These are phyloP conservation scores for Sarcodon sp. DNA, from an alignment of 768 basidiomycete genomes.

Conservation along the genomic window DNA sequence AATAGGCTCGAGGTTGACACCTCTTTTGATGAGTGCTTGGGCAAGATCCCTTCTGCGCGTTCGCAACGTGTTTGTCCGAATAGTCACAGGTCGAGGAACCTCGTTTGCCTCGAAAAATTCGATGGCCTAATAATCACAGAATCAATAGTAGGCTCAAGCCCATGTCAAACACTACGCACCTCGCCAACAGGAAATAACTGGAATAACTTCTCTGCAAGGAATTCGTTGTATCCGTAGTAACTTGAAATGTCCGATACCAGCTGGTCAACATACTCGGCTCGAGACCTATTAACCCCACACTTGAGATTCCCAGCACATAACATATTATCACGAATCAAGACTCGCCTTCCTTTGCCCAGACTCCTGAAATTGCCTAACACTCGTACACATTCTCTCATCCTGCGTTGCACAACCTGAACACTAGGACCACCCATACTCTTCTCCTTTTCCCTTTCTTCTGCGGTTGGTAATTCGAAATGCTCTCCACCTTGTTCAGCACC, in stretches of 20 bases:
- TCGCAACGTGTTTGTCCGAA: slow-evolving; percentile 93
- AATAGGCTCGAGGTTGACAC: slow-evolving; percentile 95
- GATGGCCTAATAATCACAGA: slow-evolving; percentile 51
- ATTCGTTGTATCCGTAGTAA: slow-evolving; percentile 97
- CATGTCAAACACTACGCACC: slow-evolving; percentile 29
- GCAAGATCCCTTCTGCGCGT: slow-evolving; percentile 90
- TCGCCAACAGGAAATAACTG: slow-evolving; percentile 87
- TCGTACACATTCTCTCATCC: slow-evolving; percentile 69
- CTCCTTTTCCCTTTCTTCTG: slow-evolving; percentile 62
- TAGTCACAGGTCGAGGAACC: slow-evolving; percentile 89
- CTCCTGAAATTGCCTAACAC: slow-evolving; percentile 63
- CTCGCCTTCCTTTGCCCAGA: slow-evolving; percentile 54
- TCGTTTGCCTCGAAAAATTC: slow-evolving; percentile 99
- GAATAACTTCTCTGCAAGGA: slow-evolving; percentile 90
- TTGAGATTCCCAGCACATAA: not conserved
- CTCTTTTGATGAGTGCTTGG: slow-evolving; percentile 86
- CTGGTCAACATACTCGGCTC: slow-evolving; percentile 85
- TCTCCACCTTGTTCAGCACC: slow-evolving; percentile 27
- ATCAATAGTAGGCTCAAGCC: not conserved
- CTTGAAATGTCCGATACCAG: slow-evolving; percentile 80
- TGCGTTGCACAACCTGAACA: slow-evolving; percentile 60
- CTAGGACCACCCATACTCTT: slow-evolving; percentile 57
- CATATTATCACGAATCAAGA: not conserved
- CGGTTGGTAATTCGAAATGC: slow-evolving; percentile 54
- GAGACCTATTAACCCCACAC: slow-evolving; percentile 36